These are phyloP conservation scores for Nothomitra cinnamomea DNA, from an alignment of 2,329 filamentous ascomycete species.

Conservation along the genomic window DNA sequence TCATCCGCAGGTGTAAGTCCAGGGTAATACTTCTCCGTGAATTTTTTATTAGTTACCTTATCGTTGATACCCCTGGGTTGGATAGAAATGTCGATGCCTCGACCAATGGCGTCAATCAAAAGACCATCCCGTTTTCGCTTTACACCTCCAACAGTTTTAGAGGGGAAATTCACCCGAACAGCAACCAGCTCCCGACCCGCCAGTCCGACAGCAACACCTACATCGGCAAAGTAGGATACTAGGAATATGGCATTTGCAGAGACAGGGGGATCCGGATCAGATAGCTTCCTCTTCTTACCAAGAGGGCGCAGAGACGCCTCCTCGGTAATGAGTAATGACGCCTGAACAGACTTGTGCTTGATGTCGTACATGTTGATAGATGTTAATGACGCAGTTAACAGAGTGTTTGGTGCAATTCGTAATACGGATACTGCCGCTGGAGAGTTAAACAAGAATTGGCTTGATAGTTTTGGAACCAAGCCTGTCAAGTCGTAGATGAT, in stretches of 20 bases:
- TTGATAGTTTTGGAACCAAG: conserved; percentile 42
- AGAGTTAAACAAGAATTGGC: conserved; percentile 30
- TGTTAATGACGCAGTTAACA: conserved; percentile 41
- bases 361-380: conserved; percentile 50
- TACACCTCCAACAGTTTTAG: conserved; percentile 15
- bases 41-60: conserved; percentile 12
- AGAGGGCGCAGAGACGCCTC: conserved; percentile 9
- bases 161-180: conserved; percentile 29
- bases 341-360: conserved; percentile 39
- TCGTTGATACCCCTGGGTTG: conserved; percentile 20
- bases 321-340: conserved; percentile 20
- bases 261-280: not conserved
- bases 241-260: conserved; percentile 24
- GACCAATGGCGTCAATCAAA: conserved; percentile 57
- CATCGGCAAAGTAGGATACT: conserved; percentile 45
- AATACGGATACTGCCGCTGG: conserved; percentile 43
- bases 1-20: not conserved
- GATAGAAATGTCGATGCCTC: conserved; percentile 32
- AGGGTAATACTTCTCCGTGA: not conserved
- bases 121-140: conserved; percentile 42
- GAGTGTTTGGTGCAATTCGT: conserved; percentile 46
- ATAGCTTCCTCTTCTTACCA: conserved; percentile 3
- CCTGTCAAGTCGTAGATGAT: conserved; percentile 46
- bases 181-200: conserved; percentile 47
- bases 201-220: conserved; percentile 49